phyloP scores from a whole-genome alignment of 1,284 basidiomycete genomes.

The Leccinum pachyderme region DNA sequence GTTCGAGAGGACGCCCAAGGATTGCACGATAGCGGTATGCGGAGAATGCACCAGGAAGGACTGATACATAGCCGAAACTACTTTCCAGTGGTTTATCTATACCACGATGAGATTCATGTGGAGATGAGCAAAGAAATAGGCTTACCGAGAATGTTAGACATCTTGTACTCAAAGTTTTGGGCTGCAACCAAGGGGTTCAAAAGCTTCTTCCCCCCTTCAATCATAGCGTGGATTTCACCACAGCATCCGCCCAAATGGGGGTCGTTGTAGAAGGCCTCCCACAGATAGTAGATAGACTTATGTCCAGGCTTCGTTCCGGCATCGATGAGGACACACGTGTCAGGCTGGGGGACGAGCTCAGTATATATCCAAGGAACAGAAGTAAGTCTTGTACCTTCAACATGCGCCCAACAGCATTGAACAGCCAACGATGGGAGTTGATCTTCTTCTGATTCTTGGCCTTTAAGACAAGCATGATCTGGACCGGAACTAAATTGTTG shows the following conservation, averaged over 20 bases:
- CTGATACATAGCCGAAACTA: constrained; percentile 93
- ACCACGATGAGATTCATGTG: constrained; percentile 2
- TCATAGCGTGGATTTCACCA: constrained; percentile 95
- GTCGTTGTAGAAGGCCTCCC: constrained; percentile 89
- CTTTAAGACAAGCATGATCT: constrained; percentile 94
- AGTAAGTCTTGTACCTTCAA: constrained; percentile 49
- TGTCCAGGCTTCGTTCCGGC: constrained; percentile 96
- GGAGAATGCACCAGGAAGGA: constrained; percentile 95
- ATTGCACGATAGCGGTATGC: constrained; percentile 93
- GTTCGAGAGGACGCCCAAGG: constrained; percentile 87
- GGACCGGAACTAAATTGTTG: constrained; percentile 92
- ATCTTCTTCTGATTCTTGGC: constrained; percentile 98
- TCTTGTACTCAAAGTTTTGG: constrained; percentile 99
- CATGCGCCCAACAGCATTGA: constrained; percentile 91
- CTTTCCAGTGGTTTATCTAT: constrained; percentile 91
- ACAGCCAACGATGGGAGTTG: constrained; percentile 96
- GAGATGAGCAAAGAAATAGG: neutral
- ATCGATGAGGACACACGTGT: constrained; percentile 88
- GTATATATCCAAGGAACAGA: constrained; percentile 10
- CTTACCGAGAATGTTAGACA: constrained; percentile 89
- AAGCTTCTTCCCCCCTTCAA: constrained; percentile 87
- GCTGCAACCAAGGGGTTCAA: constrained; percentile 92
- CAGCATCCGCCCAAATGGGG: constrained; percentile 75
- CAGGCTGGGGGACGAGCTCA: constrained; percentile 54
- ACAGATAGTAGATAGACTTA: constrained; percentile 96